Evolutionary conservation across 108 stramenopile species (phyloP).

Genomic region (Aurantiochytrium sp.): DNA sequence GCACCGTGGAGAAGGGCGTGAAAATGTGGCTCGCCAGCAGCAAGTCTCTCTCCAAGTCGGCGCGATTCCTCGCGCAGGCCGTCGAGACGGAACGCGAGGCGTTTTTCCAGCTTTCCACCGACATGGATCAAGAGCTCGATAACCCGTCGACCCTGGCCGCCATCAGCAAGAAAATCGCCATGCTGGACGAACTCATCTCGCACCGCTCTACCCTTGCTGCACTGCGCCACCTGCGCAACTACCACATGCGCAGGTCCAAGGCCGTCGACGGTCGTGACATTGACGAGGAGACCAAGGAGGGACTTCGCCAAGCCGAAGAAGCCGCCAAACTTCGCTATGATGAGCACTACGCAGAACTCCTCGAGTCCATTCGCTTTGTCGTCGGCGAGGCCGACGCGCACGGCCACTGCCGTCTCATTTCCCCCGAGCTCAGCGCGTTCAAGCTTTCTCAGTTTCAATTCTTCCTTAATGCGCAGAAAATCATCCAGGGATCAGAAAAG

Average conservation of each 20-base stretch:
- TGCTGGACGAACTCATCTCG: not conserved
- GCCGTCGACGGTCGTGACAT: not conserved
- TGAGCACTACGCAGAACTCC: not conserved
- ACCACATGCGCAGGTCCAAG: not conserved
- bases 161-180: not conserved
- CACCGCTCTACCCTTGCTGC: not conserved
- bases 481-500: not conserved
- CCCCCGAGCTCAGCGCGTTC: slow-evolving; percentile 12
- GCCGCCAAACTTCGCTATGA: not conserved
- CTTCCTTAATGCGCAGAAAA: not conserved
- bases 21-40: not conserved
- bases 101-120: not conserved
- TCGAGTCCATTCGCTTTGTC: not conserved
- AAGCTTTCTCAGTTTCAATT: not conserved
- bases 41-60: not conserved
- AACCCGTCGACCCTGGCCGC: not conserved
- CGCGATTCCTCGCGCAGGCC: not conserved
- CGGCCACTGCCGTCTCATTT: not conserved
- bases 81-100: not conserved
- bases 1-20: not conserved
- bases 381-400: not conserved
- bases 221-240: not conserved
- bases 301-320: not conserved
- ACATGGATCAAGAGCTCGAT: not conserved
- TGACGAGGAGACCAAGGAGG: not conserved